A percentile compares a stretch with the other conserved stretches of the same genome.
Conservation (phyloP, 2,329 filamentous ascomycete genomes). For the Claviceps digitariae region DNA sequence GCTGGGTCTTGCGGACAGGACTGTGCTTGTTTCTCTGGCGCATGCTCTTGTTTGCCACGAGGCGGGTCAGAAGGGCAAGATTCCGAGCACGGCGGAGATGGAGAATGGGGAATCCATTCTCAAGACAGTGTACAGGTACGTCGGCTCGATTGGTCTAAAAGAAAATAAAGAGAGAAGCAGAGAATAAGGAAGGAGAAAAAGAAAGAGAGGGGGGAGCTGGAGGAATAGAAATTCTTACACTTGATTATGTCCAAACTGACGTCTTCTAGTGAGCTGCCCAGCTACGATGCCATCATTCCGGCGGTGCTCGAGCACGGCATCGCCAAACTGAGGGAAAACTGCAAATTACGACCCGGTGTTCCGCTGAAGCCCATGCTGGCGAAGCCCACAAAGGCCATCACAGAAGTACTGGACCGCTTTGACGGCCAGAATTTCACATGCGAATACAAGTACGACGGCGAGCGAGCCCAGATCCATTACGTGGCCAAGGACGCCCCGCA, state of each 20-base stretch:
- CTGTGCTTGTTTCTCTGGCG: slow-evolving; percentile 76
- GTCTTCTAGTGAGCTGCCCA: slow-evolving; percentile 62
- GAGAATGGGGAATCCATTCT: slow-evolving; percentile 73
- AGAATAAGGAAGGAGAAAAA: neutral
- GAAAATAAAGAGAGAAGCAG: neutral
- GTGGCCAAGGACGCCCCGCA: slow-evolving; percentile 67
- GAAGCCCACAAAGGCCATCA: slow-evolving; percentile 96
- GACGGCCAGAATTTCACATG: slow-evolving; percentile 93
- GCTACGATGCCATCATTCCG: slow-evolving; percentile 89
- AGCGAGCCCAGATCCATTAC: slow-evolving; percentile 97
- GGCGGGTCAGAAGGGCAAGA: slow-evolving; percentile 52
- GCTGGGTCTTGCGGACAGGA: slow-evolving; percentile 82
- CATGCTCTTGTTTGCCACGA: slow-evolving; percentile 84
- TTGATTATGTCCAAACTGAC: neutral
- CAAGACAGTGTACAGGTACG: slow-evolving; percentile 78
- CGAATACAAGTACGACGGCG: slow-evolving; percentile 98
- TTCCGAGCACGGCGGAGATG: slow-evolving; percentile 61
- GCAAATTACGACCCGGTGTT: slow-evolving; percentile 85
- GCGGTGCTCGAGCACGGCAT: slow-evolving; percentile 80
- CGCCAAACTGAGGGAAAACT: slow-evolving; percentile 65
- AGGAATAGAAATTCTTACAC: neutral
- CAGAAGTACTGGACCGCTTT: slow-evolving; percentile 91
- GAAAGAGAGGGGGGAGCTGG: neutral
- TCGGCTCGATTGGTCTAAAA: slow-evolving; percentile 1
- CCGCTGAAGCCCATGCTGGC: slow-evolving; percentile 97